Conservation (phyloP, 257 asterid genomes). For the Solanum peruvianum region DNA sequence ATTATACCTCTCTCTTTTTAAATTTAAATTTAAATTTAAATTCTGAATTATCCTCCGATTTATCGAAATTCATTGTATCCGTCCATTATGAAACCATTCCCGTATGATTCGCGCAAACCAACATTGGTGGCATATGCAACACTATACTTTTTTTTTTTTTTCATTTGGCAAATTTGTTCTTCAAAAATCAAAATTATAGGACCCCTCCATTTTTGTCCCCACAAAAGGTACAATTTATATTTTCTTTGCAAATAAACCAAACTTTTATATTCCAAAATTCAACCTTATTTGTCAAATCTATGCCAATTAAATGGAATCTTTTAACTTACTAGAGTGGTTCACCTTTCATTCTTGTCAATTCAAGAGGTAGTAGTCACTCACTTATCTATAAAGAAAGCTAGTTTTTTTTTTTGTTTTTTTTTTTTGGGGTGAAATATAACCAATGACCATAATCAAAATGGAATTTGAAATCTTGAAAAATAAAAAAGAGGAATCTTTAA, state of each 20-base stretch:
- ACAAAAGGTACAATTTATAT: not conserved
- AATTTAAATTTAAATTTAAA: not conserved
- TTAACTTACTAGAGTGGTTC: conserved; percentile 7
- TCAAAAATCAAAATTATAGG: not conserved
- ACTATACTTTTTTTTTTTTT: not conserved
- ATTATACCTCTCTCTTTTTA: not conserved
- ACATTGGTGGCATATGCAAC: not conserved
- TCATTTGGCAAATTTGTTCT: not conserved
- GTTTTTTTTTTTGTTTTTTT: not conserved
- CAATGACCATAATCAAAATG: not conserved
- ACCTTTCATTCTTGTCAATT: conserved; percentile 3
- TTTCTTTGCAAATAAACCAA: not conserved
- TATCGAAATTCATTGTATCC: not conserved
- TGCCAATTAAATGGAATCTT: conserved; percentile 1
- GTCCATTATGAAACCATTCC: not conserved
- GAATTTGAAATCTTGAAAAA: not conserved
- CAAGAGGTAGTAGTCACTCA: not conserved
- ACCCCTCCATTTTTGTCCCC: conserved; percentile 19
- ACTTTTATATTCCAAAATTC: conserved; percentile 1
- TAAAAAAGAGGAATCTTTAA: not conserved
- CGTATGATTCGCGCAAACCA: not conserved
- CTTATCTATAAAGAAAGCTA: not conserved
- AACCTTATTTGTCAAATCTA: conserved; percentile 3
- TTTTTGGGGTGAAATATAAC: not conserved
- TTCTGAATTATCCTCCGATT: not conserved